Percentiles rank a stretch among this genome's conserved stretches.
Evolutionary conservation across 441 rosid genomes (phyloP).

Genomic region (Codiaeum variegatum): DNA sequence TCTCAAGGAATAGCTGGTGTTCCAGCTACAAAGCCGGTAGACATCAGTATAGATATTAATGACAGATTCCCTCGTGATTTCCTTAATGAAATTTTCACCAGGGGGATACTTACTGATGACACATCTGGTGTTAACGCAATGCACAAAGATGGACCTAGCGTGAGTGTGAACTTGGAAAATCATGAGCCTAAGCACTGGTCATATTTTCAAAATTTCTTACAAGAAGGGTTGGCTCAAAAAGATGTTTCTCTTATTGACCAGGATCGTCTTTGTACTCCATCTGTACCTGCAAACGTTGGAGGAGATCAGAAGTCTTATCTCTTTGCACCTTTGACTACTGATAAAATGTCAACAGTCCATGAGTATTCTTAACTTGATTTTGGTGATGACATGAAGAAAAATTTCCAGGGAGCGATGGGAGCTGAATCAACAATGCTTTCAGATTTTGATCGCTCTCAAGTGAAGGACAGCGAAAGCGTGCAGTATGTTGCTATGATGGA

Average conservation of each 20-base stretch:
- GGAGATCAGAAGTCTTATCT: conserved; percentile 33
- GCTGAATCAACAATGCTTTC: conserved; percentile 25
- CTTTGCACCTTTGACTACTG: conserved; percentile 31
- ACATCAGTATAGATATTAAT: conserved; percentile 70
- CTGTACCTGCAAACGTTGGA: conserved; percentile 33
- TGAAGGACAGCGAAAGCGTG: conserved; percentile 51
- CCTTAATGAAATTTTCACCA: conserved; percentile 68
- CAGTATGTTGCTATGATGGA: conserved; percentile 63
- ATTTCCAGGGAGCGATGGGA: conserved; percentile 24
- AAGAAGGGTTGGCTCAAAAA: conserved; percentile 45
- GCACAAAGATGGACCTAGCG: conserved; percentile 64
- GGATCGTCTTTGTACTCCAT: conserved; percentile 47
- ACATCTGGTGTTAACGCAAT: conserved; percentile 32
- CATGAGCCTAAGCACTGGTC: conserved; percentile 86
- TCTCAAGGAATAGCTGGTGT: conserved; percentile 32
- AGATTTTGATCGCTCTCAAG: conserved; percentile 35
- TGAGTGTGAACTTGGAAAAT: conserved; percentile 69
- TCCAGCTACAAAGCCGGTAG: conserved; percentile 43
- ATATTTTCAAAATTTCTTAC: conserved; percentile 72
- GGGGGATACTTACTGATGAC: conserved; percentile 49
- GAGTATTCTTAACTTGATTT: conserved; percentile 37
- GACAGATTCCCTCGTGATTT: conserved; percentile 80
- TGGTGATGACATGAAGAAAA: conserved; percentile 30
- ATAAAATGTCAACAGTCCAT: conserved; percentile 33
- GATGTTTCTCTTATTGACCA: conserved; percentile 68